Percentiles rank a stretch among this genome's conserved stretches.
phyloP scores from a whole-genome alignment of 2,329 filamentous ascomycete species.

The Paracoccidioides brasiliensis region DNA sequence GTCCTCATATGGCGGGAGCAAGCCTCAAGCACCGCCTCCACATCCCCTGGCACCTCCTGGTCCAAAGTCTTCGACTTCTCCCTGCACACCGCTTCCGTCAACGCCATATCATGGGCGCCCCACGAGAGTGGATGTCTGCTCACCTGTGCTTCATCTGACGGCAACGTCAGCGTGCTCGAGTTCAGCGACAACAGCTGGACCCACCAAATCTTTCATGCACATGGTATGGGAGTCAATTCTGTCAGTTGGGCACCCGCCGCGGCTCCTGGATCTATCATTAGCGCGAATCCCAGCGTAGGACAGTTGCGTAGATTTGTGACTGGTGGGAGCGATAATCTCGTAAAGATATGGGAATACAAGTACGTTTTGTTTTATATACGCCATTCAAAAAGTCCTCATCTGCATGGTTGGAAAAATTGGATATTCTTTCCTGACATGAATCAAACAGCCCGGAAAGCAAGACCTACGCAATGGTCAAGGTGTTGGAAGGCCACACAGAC shows the following conservation, averaged over 20 bases:
- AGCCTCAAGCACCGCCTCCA: constrained; percentile 24
- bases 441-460: constrained; percentile 36
- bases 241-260: constrained; percentile 89
- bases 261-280: constrained; percentile 70
- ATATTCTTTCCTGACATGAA: not conserved
- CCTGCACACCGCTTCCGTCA: constrained; percentile 89
- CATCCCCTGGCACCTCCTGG: constrained; percentile 46
- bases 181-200: constrained; percentile 94
- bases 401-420: not conserved
- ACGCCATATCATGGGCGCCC: constrained; percentile 94
- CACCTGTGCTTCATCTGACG: constrained; percentile 87
- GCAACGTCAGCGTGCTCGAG: constrained; percentile 84
- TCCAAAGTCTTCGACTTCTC: constrained; percentile 86
- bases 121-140: constrained; percentile 91
- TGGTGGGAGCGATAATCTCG: constrained; percentile 80
- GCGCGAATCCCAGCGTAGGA: constrained; percentile 49
- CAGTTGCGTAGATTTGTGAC: constrained; percentile 79
- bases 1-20: constrained; percentile 98
- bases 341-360: constrained; percentile 88
- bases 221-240: constrained; percentile 87
- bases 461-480: constrained; percentile 39
- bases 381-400: not conserved
- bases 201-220: constrained; percentile 78
- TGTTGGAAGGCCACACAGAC: constrained; percentile 71
- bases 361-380: constrained; percentile 18